Conservation (phyloP, 257 asterid species). For the Phtheirospermum japonicum region DNA sequence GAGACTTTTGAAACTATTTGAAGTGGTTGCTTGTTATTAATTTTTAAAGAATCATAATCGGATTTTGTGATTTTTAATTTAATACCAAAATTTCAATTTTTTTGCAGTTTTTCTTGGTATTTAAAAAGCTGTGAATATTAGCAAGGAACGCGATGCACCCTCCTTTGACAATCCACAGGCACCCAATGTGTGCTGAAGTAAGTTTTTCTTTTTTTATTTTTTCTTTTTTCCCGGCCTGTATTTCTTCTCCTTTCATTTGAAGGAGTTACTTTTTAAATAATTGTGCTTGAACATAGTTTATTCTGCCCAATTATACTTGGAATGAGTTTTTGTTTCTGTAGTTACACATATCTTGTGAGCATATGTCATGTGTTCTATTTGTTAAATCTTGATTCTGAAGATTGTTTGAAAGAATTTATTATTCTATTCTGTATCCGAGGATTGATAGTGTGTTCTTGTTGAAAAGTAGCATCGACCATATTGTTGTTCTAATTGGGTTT, state of each 20-base stretch:
- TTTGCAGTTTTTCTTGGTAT: conserved; percentile 7
- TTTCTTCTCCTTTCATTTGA: not conserved
- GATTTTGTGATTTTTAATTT: not conserved
- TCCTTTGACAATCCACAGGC: conserved; percentile 67
- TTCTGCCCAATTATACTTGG: not conserved
- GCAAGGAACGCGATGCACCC: conserved; percentile 60
- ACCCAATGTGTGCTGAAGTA: conserved; percentile 81
- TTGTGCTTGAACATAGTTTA: not conserved
- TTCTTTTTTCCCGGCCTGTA: not conserved
- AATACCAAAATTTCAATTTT: not conserved
- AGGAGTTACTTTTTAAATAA: not conserved
- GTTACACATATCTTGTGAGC: not conserved
- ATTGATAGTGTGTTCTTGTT: not conserved
- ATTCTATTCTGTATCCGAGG: not conserved
- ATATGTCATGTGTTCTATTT: not conserved
- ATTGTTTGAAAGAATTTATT: not conserved
- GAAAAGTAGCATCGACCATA: not conserved
- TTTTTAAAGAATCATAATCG: no score
- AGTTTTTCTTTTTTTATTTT: conserved; percentile 26
- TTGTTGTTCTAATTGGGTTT: no score
- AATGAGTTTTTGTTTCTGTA: not conserved
- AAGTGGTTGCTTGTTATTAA: no score
- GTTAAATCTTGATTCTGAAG: not conserved
- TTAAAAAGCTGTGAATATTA: not conserved
- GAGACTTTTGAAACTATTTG: no score